Evolutionary conservation across 306 rosid species (phyloP).

Genomic region (Ceratonia siliqua): DNA sequence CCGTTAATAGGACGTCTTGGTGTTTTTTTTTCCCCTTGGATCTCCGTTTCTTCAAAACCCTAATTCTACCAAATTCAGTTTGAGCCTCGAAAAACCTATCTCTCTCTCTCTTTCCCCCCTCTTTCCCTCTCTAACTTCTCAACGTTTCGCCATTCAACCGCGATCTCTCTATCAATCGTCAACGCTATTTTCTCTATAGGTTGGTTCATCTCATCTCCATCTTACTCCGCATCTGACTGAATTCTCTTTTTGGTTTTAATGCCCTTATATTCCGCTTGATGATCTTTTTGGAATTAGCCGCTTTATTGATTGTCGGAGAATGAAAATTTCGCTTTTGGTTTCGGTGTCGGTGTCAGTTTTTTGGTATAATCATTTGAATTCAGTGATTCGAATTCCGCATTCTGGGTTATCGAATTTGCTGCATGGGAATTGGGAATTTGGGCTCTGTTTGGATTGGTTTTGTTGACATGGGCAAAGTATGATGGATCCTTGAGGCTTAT

Average conservation of each 20-base stretch:
- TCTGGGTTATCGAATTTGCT: slow-evolving; percentile 14
- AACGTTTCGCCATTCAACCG: too few relatives aligned
- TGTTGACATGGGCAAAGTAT: slow-evolving; percentile 2
- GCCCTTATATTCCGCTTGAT: background rate
- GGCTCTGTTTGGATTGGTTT: slow-evolving; percentile 10
- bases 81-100: slow-evolving; percentile 64
- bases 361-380: slow-evolving; percentile 13
- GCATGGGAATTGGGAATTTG: background rate
- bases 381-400: slow-evolving; percentile 36
- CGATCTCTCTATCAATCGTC: slow-evolving; percentile 31
- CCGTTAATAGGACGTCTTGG: background rate
- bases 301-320: background rate
- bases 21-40: slow-evolving; percentile 18
- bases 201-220: slow-evolving; percentile 29
- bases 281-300: slow-evolving; percentile 19
- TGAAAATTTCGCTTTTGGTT: background rate
- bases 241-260: background rate
- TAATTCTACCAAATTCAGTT: slow-evolving; percentile 61
- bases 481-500: slow-evolving; percentile 10
- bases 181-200: slow-evolving; percentile 41
- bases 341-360: too few relatives aligned
- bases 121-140: background rate
- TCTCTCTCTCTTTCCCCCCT: slow-evolving; percentile 22
- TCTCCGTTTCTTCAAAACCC: slow-evolving; percentile 62
- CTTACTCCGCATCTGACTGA: background rate